Evolutionary conservation across 2,329 filamentous ascomycete species (phyloP), one percentile per base, ranked within the genome.

Genomic region (Juglanconis juglandina): DNA sequence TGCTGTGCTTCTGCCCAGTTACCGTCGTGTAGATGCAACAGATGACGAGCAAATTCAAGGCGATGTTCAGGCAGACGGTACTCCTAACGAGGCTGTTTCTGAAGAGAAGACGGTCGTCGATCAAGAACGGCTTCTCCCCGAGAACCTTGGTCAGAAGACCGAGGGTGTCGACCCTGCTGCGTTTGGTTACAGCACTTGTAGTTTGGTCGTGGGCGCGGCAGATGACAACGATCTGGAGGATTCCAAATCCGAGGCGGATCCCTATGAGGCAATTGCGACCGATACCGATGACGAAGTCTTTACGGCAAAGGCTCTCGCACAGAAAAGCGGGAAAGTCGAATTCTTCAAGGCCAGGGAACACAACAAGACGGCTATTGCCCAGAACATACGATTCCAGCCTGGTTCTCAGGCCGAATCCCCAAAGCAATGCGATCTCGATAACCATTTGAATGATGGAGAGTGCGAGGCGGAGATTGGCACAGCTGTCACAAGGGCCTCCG

Each of bases 341-440:
- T 69, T 62, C 47, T 71, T 70, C 34, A 60, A 58, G 5, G 69
- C 70, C 10, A 63, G 69, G 7, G 66, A 69, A 46, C 55, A 62
- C 3, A 72, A 72, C 60, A 71, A 66, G 53, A 34, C 49, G 7
- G 41, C 33, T 5, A 41, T 61, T 42, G 17, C 59, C 47, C 41
- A 32, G 37, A 17, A 5, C 24, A 17, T 4, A 7, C 2, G 17
- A 24, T 24, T 24, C 24, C 24, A 24, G 24, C 24, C 24, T 24
- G 24, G 2, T 24, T 24, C 24, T 24, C 24, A 24, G 24, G 24
- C 24, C 24, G 24, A 24, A 24, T 24, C 24, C 24, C 24, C 24
- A 24, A 24, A 24, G 24, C 24, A 24, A 24, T 24, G 24, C 24
- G 24, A 24, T 24, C 24, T 24, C 24, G 24, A 24, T 24, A 24